Conservation (phyloP, 371 early-diverging fungal genomes). For the Choanephora cucurbitarum region DNA sequence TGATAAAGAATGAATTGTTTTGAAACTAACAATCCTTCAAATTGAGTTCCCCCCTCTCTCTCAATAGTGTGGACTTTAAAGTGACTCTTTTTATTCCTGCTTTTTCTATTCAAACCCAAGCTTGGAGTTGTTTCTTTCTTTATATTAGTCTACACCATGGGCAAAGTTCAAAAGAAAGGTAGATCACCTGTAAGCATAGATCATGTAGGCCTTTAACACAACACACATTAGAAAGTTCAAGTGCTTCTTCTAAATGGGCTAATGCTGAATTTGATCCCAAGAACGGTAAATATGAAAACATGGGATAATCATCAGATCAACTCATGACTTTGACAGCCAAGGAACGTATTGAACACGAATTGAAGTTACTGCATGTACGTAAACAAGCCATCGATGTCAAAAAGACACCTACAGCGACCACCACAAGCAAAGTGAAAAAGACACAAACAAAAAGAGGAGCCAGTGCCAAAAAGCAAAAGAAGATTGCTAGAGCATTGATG, state of each 20-base stretch:
- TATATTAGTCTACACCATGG: conserved; percentile 5
- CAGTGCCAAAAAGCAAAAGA: conserved; percentile 29
- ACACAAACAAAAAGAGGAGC: conserved; percentile 20
- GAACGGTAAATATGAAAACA: not conserved
- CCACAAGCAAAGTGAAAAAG: conserved; percentile 29
- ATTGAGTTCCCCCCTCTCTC: no score
- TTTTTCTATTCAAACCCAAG: no score
- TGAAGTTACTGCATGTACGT: conserved; percentile 26
- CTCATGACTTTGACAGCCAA: conserved; percentile 17
- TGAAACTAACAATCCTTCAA: no score
- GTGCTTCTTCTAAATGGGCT: not conserved
- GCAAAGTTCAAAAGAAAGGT: conserved; percentile 22
- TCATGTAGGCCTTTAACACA: not conserved
- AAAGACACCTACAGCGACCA: not conserved
- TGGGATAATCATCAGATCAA: not conserved
- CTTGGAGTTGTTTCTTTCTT: not conserved
- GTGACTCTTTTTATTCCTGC: no score
- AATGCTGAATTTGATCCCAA: not conserved
- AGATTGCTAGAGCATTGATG: conserved; percentile 25
- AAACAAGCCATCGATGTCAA: conserved; percentile 18
- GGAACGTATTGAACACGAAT: conserved; percentile 28
- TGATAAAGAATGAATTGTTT: no score
- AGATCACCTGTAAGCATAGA: not conserved
- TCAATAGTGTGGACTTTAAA: no score
- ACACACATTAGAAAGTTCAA: not conserved